Evolutionary conservation across 495 filamentous ascomycete genomes (phyloP).

Genomic region (Pyrenula massariospora): DNA sequence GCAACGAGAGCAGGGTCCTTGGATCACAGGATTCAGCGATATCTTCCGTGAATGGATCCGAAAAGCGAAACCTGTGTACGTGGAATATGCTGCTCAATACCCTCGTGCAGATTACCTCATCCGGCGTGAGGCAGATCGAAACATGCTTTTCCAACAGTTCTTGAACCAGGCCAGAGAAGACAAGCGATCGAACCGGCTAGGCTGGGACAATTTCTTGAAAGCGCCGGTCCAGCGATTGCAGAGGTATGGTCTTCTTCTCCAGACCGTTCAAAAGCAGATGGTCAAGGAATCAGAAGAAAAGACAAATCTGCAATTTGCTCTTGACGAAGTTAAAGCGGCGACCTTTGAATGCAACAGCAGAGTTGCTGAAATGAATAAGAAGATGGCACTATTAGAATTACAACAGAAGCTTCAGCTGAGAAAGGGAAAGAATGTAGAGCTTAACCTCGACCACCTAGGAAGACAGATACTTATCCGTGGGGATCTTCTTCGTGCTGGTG

Average conservation of each 20-base stretch:
- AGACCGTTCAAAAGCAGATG: slow-evolving; percentile 78
- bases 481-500: slow-evolving; percentile 79
- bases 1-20: slow-evolving; percentile 93
- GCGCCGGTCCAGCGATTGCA: slow-evolving; percentile 87
- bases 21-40: slow-evolving; percentile 87
- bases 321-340: slow-evolving; percentile 90
- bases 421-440: slow-evolving; percentile 66
- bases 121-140: slow-evolving; percentile 72
- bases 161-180: slow-evolving; percentile 67
- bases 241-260: slow-evolving; percentile 74
- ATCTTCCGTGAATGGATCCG: slow-evolving; percentile 98
- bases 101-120: slow-evolving; percentile 75
- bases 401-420: slow-evolving; percentile 68
- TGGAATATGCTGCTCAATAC: slow-evolving; percentile 83
- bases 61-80: slow-evolving; percentile 78
- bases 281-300: slow-evolving; percentile 79
- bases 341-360: slow-evolving; percentile 87
- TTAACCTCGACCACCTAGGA: slow-evolving; percentile 86
- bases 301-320: slow-evolving; percentile 67
- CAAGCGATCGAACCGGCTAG: slow-evolving; percentile 71
- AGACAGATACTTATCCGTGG: slow-evolving; percentile 81
- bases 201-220: slow-evolving; percentile 92
- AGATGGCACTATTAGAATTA: slow-evolving; percentile 83
- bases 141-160: slow-evolving; percentile 78
- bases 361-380: slow-evolving; percentile 89